These are phyloP conservation scores for Yamadazyma phyllophila DNA, from an alignment of 805 yeast genomes.

Conservation along the genomic window DNA sequence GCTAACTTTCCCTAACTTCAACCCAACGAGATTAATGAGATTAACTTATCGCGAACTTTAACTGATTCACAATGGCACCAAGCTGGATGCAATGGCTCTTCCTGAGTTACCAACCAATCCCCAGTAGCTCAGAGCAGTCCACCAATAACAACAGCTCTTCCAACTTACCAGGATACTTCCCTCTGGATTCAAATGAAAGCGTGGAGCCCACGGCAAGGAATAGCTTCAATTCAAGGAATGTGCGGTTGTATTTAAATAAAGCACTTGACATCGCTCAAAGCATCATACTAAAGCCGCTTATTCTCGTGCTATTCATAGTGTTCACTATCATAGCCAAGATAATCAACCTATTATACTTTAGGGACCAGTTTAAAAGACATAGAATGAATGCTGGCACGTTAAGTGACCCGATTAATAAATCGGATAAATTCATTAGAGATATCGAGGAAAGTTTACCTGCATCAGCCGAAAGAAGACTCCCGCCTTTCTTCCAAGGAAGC, in stretches of 20 bases:
- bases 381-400: constrained; percentile 9
- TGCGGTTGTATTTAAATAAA: constrained; percentile 7
- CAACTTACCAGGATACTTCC: constrained; percentile 23
- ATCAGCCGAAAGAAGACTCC: constrained; percentile 18
- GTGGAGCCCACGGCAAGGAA: constrained; percentile 13
- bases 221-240: constrained; percentile 18
- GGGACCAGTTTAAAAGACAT: constrained; percentile 16
- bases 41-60: neutral
- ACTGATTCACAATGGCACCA: constrained; percentile 1
- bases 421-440: constrained; percentile 47
- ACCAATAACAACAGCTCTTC: neutral
- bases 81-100: constrained; percentile 4
- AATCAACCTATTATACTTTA: constrained; percentile 24
- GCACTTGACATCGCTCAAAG: constrained; percentile 11
- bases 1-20: too few relatives aligned
- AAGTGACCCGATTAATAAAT: constrained; percentile 53
- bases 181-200: constrained; percentile 14
- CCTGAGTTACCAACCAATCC: constrained; percentile 7
- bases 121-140: neutral
- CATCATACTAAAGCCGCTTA: constrained; percentile 24
- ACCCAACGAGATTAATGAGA: too few relatives aligned
- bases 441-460: constrained; percentile 44
- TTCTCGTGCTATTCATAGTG: constrained; percentile 20
- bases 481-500: constrained; percentile 65
- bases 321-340: constrained; percentile 24